Evolutionary conservation across 768 basidiomycete genomes (phyloP).

Genomic region (Boletus speciosus): DNA sequence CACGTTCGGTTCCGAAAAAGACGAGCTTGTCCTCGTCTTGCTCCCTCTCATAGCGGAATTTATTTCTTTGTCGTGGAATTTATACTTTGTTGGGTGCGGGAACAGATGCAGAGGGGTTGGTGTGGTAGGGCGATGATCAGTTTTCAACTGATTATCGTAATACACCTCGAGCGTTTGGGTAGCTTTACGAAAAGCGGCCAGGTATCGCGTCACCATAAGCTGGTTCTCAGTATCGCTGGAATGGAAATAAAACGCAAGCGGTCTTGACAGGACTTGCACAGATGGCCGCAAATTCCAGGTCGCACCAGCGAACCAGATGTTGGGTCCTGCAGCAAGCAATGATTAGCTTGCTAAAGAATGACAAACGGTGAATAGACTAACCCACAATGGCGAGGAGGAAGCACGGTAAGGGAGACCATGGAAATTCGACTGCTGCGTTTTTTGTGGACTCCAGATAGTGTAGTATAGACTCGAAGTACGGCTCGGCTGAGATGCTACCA

Average conservation of each 20-base stretch:
- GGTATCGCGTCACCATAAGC: conserved; percentile 8
- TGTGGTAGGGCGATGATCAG: background rate
- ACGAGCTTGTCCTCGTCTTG: background rate
- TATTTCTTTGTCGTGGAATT: background rate
- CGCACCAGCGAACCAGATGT: conserved; percentile 28
- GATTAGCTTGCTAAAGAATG: background rate
- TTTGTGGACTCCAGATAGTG: conserved; percentile 23
- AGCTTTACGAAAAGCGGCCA: conserved; percentile 29
- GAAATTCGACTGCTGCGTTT: background rate
- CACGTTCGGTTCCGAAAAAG: background rate
- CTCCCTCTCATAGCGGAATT: background rate
- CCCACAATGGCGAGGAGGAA: conserved; percentile 24
- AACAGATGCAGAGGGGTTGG: background rate
- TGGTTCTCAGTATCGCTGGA: conserved; percentile 11
- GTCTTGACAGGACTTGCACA: conserved; percentile 25
- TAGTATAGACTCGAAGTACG: conserved; percentile 21
- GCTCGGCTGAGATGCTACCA: conserved; percentile 18
- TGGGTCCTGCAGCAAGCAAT: conserved; percentile 15
- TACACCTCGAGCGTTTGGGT: conserved; percentile 17
- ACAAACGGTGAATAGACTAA: background rate
- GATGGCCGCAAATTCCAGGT: conserved; percentile 21
- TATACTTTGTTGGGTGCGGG: background rate
- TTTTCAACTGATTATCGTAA: conserved; percentile 14
- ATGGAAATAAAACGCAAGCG: conserved; percentile 24
- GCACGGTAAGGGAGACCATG: conserved; percentile 25